Evolutionary conservation across 1,284 basidiomycete species (phyloP).

Genomic region (Cryptococcus neoformans): DNA sequence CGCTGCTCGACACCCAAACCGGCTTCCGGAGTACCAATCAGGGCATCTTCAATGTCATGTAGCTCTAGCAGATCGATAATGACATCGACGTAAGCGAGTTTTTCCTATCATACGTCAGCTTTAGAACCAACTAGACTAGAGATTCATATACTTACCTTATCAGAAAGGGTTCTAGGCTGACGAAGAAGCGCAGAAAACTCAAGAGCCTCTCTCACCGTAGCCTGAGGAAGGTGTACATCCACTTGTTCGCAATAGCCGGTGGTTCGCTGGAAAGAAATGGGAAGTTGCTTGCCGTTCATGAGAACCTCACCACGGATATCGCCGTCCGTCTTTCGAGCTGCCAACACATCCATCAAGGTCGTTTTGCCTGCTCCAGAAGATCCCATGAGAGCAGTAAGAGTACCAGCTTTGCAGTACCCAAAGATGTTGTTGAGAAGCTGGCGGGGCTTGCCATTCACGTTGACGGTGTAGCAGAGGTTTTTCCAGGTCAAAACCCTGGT

Average conservation of each 20-base stretch:
- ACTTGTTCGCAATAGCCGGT: conserved; percentile 73
- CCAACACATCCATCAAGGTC: conserved; percentile 76
- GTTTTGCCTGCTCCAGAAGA: conserved; percentile 75
- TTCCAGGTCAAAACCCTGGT: conserved; percentile 32
- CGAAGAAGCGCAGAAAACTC: conserved; percentile 76
- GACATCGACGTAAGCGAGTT: conserved; percentile 60
- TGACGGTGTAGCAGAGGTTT: conserved; percentile 58
- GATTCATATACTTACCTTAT: conserved; percentile 71
- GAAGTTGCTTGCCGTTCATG: conserved; percentile 69
- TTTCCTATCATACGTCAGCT: conserved; percentile 65
- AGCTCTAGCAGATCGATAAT: conserved; percentile 65
- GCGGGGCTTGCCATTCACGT: conserved; percentile 58
- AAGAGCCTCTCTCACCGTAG: conserved; percentile 75
- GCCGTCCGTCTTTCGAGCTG: conserved; percentile 69
- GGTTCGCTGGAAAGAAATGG: conserved; percentile 61
- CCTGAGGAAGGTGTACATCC: conserved; percentile 66
- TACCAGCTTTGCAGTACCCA: conserved; percentile 77
- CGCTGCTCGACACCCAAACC: conserved; percentile 62
- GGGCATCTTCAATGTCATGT: conserved; percentile 29
- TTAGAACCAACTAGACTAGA: conserved; percentile 70
- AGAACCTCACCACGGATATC: conserved; percentile 73
- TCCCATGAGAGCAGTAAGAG: conserved; percentile 60
- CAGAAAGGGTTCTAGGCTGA: conserved; percentile 64
- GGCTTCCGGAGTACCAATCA: neutral
- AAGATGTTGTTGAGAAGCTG: conserved; percentile 71